Evolutionary conservation across 208 protist genomes (phyloP).

Genomic region (Trypanosoma grayi): DNA sequence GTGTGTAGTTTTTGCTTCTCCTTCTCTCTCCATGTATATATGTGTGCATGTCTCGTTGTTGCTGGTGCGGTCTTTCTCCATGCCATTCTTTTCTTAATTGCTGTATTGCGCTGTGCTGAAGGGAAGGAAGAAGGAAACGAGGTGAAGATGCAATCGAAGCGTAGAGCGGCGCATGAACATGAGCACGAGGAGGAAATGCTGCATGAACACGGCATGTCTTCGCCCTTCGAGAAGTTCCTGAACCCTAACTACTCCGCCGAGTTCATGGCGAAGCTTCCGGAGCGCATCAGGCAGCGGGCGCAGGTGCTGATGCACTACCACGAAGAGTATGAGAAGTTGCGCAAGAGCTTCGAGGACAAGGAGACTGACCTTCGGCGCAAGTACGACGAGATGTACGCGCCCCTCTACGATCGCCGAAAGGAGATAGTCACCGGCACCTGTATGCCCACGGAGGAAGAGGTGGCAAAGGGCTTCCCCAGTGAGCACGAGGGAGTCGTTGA

Average conservation of each 20-base stretch:
- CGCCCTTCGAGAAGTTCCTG: slow-evolving; percentile 56
- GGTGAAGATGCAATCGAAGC: background rate
- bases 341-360: slow-evolving; percentile 60
- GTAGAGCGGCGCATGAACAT: slow-evolving; percentile 3
- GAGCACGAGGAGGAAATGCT: slow-evolving; percentile 53
- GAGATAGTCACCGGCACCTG: slow-evolving; percentile 71
- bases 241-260: slow-evolving; percentile 74
- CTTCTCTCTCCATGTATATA: too few relatives aligned
- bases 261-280: slow-evolving; percentile 79
- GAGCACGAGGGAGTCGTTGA: slow-evolving; percentile 54
- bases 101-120: too few relatives aligned
- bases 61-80: too few relatives aligned
- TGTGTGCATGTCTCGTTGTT: too few relatives aligned
- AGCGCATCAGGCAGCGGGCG: slow-evolving; percentile 76
- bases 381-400: slow-evolving; percentile 68
- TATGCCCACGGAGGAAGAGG: slow-evolving; percentile 60
- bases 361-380: slow-evolving; percentile 63
- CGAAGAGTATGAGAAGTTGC: slow-evolving; percentile 56
- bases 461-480: slow-evolving; percentile 58
- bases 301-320: slow-evolving; percentile 74
- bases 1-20: too few relatives aligned
- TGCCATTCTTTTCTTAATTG: too few relatives aligned
- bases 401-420: slow-evolving; percentile 58
- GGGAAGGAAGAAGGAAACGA: slow-evolving; percentile 1
- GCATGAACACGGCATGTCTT: slow-evolving; percentile 18